phyloP scores from a whole-genome alignment of 257 asterid species.

The Prunella vulgaris region DNA sequence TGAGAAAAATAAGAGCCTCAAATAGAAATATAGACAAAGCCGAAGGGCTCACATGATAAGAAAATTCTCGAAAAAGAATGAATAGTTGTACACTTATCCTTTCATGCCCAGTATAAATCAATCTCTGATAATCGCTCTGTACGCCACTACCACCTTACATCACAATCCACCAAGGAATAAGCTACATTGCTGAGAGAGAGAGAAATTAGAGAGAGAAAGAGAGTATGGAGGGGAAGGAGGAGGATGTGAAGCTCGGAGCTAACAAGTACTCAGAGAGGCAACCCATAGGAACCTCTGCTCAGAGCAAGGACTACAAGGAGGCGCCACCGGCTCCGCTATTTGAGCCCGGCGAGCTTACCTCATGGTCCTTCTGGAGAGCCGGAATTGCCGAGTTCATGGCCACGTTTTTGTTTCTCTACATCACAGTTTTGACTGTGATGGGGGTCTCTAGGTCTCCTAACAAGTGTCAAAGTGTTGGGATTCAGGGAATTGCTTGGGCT shows the following conservation, averaged over 20 bases:
- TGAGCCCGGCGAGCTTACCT: constrained; percentile 65
- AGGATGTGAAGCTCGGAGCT: constrained; percentile 73
- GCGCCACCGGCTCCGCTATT: constrained; percentile 68
- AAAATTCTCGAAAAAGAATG: constrained; percentile 3
- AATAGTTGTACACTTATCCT: constrained; percentile 7
- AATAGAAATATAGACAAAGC: background rate
- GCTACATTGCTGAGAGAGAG: background rate
- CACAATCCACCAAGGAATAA: background rate
- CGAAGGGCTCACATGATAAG: constrained; percentile 20
- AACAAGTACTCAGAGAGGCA: constrained; percentile 61
- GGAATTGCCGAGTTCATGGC: constrained; percentile 82
- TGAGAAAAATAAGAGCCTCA: background rate
- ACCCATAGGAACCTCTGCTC: constrained; percentile 80
- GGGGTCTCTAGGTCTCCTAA: constrained; percentile 44
- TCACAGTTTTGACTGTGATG: constrained; percentile 68
- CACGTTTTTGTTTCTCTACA: constrained; percentile 68
- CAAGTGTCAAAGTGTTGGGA: constrained; percentile 67
- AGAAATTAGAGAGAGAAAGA: constrained; percentile 22
- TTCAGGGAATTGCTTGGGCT: constrained; percentile 83
- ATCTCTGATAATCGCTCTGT: background rate
- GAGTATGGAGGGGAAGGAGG: constrained; percentile 71
- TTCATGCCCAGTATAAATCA: constrained; percentile 22
- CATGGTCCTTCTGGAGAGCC: constrained; percentile 87
- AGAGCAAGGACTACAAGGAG: constrained; percentile 77
- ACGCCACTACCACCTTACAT: constrained; percentile 3